phyloP scores from a whole-genome alignment of 768 basidiomycete species.

The Rhodocollybia butyracea region DNA sequence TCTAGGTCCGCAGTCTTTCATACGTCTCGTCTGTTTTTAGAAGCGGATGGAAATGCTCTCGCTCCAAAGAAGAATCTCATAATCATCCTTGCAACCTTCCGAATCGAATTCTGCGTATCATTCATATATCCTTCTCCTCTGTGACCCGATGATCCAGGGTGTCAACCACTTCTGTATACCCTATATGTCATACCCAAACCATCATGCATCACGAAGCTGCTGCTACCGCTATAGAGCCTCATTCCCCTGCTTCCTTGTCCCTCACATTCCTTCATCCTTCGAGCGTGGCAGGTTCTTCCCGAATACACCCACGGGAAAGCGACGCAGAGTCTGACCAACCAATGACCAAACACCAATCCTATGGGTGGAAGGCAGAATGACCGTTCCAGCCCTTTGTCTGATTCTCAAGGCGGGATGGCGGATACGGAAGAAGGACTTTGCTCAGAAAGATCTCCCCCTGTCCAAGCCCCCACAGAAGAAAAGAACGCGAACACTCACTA shows the following conservation, averaged over 20 bases:
- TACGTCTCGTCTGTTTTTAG: no score
- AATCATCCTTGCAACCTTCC: no score
- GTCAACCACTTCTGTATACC: no score
- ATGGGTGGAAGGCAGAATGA: conserved; percentile 17
- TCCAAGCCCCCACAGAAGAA: conserved; percentile 65
- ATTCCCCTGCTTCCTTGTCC: conserved; percentile 10
- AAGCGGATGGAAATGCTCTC: no score
- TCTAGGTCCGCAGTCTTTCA: no score
- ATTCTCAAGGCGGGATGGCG: conserved; percentile 54
- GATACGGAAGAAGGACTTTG: conserved; percentile 60
- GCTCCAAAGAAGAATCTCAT: no score
- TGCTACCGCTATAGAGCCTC: conserved; percentile 14
- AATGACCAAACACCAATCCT: conserved; percentile 42
- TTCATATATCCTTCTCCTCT: no score
- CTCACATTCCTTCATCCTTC: conserved; percentile 22
- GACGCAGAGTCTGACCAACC: conserved; percentile 29
- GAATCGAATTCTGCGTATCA: no score
- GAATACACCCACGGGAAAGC: conserved; percentile 18
- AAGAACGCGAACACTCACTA: conserved; percentile 79
- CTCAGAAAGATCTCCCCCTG: conserved; percentile 31
- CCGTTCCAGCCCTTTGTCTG: conserved; percentile 41
- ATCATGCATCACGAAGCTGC: conserved; percentile 38
- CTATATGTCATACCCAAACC: no score
- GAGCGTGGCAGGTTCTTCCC: conserved; percentile 16
- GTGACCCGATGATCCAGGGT: no score